Conservation (phyloP, 169 alveolate genomes). For the Plasmodium chabaudi region DNA sequence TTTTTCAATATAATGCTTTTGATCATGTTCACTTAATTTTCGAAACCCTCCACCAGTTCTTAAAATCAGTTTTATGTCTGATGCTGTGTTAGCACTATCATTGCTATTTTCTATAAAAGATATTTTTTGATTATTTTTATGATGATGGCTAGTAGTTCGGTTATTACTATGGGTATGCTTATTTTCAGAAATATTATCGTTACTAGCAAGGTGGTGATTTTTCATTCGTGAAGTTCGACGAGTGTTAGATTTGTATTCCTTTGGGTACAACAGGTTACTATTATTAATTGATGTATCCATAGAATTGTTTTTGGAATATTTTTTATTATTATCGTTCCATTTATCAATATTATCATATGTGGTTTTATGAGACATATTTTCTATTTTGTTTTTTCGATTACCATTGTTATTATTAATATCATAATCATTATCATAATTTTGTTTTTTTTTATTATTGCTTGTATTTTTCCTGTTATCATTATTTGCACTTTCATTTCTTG, state of each 20-base stretch:
- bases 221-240: conserved; percentile 17
- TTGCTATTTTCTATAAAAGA: conserved; percentile 31
- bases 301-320: conserved; percentile 52
- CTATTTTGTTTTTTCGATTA: conserved; percentile 31
- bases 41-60: conserved; percentile 74
- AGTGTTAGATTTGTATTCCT: conserved; percentile 10
- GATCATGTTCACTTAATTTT: conserved; percentile 55
- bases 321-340: conserved; percentile 40
- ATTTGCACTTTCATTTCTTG: conserved; percentile 32
- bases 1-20: conserved; percentile 67
- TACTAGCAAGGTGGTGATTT: not conserved
- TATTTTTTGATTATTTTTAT: conserved; percentile 6
- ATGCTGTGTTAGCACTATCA: conserved; percentile 22
- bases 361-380: conserved; percentile 13
- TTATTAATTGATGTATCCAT: conserved; percentile 15
- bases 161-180: not conserved
- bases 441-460: conserved; percentile 8
- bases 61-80: conserved; percentile 54
- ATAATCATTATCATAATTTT: conserved; percentile 7
- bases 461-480: conserved; percentile 6
- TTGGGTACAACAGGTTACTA: conserved; percentile 21
- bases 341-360: conserved; percentile 36
- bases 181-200: not conserved
- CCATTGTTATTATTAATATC: conserved; percentile 10
- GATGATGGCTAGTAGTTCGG: not conserved